Percentiles rank a stretch among this genome's conserved stretches.
phyloP scores from a whole-genome alignment of 1,284 basidiomycete genomes.

The Schizophyllum commune region DNA sequence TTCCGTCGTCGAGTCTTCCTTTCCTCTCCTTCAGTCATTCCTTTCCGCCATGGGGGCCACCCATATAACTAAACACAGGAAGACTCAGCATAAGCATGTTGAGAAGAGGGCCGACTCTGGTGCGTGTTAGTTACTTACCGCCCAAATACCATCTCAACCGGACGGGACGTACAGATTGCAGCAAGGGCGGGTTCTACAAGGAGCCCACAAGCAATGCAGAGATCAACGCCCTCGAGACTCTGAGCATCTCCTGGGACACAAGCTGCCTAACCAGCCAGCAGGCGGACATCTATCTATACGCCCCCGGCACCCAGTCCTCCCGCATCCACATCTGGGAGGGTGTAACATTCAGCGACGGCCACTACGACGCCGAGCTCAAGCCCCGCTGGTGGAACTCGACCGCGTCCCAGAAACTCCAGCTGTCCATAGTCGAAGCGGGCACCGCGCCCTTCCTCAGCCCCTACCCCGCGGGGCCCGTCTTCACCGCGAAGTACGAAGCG shows the following conservation, averaged over 20 bases:
- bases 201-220: constrained; percentile 43
- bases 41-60: neutral
- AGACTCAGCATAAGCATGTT: constrained; percentile 19
- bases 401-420: constrained; percentile 46
- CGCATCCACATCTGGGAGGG: constrained; percentile 59
- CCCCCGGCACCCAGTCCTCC: constrained; percentile 35
- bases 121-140: neutral
- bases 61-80: neutral
- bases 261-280: constrained; percentile 39
- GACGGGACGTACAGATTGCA: neutral
- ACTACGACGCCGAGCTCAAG: constrained; percentile 45
- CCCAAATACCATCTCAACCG: neutral
- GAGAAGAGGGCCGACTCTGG: neutral
- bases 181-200: constrained; percentile 38
- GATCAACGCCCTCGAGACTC: constrained; percentile 28
- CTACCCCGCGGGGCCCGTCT: constrained; percentile 65
- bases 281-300: constrained; percentile 73
- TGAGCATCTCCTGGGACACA: constrained; percentile 71
- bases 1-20: neutral
- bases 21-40: neutral
- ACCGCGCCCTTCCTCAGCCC: constrained; percentile 46
- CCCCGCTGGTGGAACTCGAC: constrained; percentile 79
- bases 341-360: constrained; percentile 49
- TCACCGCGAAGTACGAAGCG: constrained; percentile 54
- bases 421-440: constrained; percentile 56